Base-by-base conservation (phyloP, 1,139 yeast genomes). In the Blastobotrys buckinghamii region DNA sequence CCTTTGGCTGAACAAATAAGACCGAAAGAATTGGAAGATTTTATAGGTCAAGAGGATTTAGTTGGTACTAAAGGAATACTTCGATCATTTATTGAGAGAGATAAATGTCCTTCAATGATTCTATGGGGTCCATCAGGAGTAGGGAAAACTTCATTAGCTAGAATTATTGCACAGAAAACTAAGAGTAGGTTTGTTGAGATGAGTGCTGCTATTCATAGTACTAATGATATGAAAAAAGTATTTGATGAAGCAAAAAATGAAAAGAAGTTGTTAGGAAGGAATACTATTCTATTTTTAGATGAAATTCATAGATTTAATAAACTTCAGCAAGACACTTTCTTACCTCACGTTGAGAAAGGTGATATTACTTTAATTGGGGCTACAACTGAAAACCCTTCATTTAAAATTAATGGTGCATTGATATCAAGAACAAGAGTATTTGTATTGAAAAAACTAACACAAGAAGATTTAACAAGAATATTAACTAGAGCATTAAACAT, bases 71-170 rank as follows among this genome's bases (percentile, higher is more conserved):
- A 76, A 17, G 97, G 97, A 0, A 68, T 88, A 0, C 66, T 94
- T 15, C 72, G 86, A 39, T 81, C 83, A 43, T 82, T 87, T 49
- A 77, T 92, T 1, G 74, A 75, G 34, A 66, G 76, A 68, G 55
- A 78, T 81, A 49, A 56, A 9, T 59, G 70, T 1, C 97, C 97
- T 0, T 89, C 97, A 0, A 77, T 92, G 71, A 80, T 92, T 6
- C 70, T 92, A 13, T 92, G 97, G 97, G 99, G 99, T 0, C 86
- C 86, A 1, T 95, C 97, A 0, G 97, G 97, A 0, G 92, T 69
- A 16, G 99, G 99, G 0, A 92, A 92, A 63, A 92, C 99, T 0
- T 82, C 97, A 0, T 62, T 80, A 42, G 83, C 84, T 0, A 59
- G 81, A 35, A 80, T 84, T 22, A 73, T 85, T 8, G 84, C 81